Percentiles rank a stretch among this genome's conserved stretches.
phyloP scores from a whole-genome alignment of 208 protist genomes.

The Eutreptiella sp. region DNA sequence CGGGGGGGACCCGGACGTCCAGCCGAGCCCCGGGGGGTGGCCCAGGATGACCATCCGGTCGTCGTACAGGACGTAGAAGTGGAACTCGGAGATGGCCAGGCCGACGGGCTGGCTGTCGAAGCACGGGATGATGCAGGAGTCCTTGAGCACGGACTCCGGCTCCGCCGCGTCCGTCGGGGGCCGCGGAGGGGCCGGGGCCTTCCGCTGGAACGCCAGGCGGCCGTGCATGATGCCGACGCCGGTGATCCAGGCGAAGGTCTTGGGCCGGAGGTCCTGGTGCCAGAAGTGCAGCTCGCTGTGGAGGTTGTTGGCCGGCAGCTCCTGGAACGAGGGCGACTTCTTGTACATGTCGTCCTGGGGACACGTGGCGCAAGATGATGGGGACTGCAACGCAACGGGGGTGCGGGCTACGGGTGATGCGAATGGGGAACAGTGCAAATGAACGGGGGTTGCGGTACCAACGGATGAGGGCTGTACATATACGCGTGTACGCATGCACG shows the following conservation, averaged over 20 bases:
- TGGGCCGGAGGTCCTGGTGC: slow-evolving; percentile 24
- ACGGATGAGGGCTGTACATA: no score
- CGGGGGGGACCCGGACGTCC: no score
- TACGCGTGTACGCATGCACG: no score
- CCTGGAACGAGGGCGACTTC: background rate
- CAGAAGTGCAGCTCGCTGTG: slow-evolving; percentile 3
- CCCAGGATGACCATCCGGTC: slow-evolving; percentile 63
- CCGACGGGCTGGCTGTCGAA: background rate
- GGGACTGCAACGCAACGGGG: no score
- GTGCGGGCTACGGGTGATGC: no score
- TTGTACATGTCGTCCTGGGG: no score
- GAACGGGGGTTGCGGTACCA: no score
- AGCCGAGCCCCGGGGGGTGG: slow-evolving; percentile 63
- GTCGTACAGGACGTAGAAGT: slow-evolving; percentile 80
- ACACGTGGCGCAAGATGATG: no score
- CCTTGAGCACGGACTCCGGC: slow-evolving; percentile 13
- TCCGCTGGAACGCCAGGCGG: slow-evolving; percentile 47
- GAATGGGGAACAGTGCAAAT: no score
- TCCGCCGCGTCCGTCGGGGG: no score
- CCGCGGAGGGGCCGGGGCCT: no score
- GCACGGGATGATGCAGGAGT: slow-evolving; percentile 1
- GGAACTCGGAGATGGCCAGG: slow-evolving; percentile 77
- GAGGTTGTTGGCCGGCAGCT: slow-evolving; percentile 16
- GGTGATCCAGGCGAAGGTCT: slow-evolving; percentile 53
- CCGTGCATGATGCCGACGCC: slow-evolving; percentile 50